Conservation (phyloP, 441 rosid genomes). For the Populus trichocarpa region DNA sequence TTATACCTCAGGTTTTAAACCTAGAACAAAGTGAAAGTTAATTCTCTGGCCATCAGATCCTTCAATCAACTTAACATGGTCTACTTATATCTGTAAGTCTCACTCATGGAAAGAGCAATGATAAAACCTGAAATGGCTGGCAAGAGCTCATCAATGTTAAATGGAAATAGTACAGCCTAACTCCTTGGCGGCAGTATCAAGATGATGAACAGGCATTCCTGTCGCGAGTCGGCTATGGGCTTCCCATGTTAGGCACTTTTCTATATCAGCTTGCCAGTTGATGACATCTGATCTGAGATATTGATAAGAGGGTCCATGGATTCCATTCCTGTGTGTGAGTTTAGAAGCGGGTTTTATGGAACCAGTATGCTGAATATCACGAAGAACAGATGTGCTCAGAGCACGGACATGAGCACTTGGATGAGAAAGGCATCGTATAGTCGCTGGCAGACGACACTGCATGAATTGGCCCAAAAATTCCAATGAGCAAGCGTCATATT, state of each 20-base stretch:
- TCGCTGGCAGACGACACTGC: constrained; percentile 97
- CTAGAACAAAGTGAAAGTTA: constrained; percentile 4
- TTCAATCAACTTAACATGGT: constrained; percentile 15
- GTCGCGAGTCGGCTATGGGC: constrained; percentile 74
- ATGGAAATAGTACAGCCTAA: constrained; percentile 69
- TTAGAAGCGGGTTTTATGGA: constrained; percentile 39
- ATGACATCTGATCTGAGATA: constrained; percentile 47
- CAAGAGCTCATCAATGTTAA: constrained; percentile 32
- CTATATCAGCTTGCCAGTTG: constrained; percentile 81
- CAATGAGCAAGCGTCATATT: neutral
- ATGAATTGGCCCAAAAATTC: constrained; percentile 16
- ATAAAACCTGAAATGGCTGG: constrained; percentile 24
- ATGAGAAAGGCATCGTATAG: constrained; percentile 84
- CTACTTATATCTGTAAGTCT: constrained; percentile 19
- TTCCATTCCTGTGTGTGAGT: constrained; percentile 50
- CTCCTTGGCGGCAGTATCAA: constrained; percentile 73
- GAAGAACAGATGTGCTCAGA: constrained; percentile 86
- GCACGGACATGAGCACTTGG: constrained; percentile 98
- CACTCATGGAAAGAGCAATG: constrained; percentile 5
- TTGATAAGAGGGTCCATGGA: constrained; percentile 45
- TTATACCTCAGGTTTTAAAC: constrained; percentile 9
- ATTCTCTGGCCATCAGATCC: neutral
- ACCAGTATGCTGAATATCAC: constrained; percentile 58
- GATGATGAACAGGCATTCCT: constrained; percentile 67
- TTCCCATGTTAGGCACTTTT: constrained; percentile 93